These are phyloP conservation scores for Coemansia sp. DNA, from an alignment of 192 early-diverging fungal genomes.

Conservation along the genomic window DNA sequence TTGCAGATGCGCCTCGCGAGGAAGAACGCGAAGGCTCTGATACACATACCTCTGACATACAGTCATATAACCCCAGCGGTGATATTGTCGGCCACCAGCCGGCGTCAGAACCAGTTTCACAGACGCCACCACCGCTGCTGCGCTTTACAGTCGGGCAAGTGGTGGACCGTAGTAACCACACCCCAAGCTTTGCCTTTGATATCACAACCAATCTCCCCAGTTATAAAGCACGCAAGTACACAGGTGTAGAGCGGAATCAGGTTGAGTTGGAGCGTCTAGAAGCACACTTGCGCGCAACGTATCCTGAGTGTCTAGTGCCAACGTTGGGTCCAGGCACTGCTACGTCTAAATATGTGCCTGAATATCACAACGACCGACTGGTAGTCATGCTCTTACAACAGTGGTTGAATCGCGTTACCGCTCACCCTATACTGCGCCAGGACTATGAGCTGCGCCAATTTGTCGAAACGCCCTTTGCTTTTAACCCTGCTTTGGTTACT, in stretches of 20 bases:
- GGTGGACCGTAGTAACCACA: slow-evolving; percentile 51
- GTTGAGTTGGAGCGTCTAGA: slow-evolving; percentile 53
- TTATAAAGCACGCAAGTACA: slow-evolving; percentile 54
- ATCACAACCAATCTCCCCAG: slow-evolving; percentile 40
- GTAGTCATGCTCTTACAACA: slow-evolving; percentile 50
- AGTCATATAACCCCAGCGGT: neutral
- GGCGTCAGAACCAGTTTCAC: neutral
- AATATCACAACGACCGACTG: slow-evolving; percentile 54
- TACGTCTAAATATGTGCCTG: slow-evolving; percentile 45
- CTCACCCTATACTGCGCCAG: slow-evolving; percentile 48
- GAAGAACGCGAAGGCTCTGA: slow-evolving; percentile 11
- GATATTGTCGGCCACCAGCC: neutral
- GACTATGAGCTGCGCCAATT: slow-evolving; percentile 59
- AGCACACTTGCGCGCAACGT: slow-evolving; percentile 50
- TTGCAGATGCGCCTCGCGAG: neutral
- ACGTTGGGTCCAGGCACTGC: slow-evolving; percentile 47
- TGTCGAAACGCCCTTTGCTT: slow-evolving; percentile 56
- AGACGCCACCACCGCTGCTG: slow-evolving; percentile 20
- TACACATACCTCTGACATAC: neutral
- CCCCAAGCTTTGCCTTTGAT: slow-evolving; percentile 40
- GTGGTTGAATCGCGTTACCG: slow-evolving; percentile 48
- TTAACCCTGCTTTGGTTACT: slow-evolving; percentile 42
- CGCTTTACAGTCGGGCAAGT: slow-evolving; percentile 38
- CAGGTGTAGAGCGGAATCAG: slow-evolving; percentile 48
- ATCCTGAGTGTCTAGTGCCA: slow-evolving; percentile 55